A percentile compares a stretch with the other conserved stretches of the same genome.
Conservation (phyloP, 2,329 filamentous ascomycete species). For the Diplocarpon mali region DNA sequence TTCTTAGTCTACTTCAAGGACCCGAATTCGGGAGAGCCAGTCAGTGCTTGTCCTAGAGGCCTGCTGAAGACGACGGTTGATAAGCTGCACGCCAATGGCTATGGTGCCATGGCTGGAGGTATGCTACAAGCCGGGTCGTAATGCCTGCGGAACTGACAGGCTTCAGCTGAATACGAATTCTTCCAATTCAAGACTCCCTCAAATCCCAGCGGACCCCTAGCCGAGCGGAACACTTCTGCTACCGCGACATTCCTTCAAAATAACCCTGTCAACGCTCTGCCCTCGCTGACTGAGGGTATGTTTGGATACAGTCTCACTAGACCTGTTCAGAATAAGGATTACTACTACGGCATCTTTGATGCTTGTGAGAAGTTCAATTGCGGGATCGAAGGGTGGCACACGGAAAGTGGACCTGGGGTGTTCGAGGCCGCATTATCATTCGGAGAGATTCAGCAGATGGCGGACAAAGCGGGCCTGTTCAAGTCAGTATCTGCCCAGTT, state of each 20-base stretch:
- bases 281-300: slow-evolving; percentile 83
- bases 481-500: slow-evolving; percentile 44
- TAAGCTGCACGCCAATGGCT: slow-evolving; percentile 58
- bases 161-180: slow-evolving; percentile 86
- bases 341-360: slow-evolving; percentile 81
- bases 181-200: slow-evolving; percentile 72
- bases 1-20: slow-evolving; percentile 78
- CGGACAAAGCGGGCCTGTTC: slow-evolving; percentile 84
- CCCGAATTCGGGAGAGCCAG: slow-evolving; percentile 59
- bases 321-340: slow-evolving; percentile 81
- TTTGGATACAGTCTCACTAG: slow-evolving; percentile 87
- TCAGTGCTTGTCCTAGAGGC: slow-evolving; percentile 71
- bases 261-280: slow-evolving; percentile 63
- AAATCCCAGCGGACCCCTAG: slow-evolving; percentile 31
- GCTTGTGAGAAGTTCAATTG: slow-evolving; percentile 68
- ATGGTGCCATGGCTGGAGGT: slow-evolving; percentile 85
- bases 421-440: slow-evolving; percentile 94
- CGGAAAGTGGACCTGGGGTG: slow-evolving; percentile 84
- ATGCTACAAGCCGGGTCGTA: slow-evolving; percentile 26
- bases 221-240: slow-evolving; percentile 51
- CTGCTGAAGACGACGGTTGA: slow-evolving; percentile 57
- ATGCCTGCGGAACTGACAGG: background rate
- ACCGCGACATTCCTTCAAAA: slow-evolving; percentile 64
- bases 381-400: slow-evolving; percentile 89
- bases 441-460: slow-evolving; percentile 78